A percentile compares a stretch with the other conserved stretches of the same genome.
These are phyloP conservation scores for Pseudogymnoascus sp. DNA, from an alignment of 2,329 filamentous ascomycete genomes.

Conservation along the genomic window DNA sequence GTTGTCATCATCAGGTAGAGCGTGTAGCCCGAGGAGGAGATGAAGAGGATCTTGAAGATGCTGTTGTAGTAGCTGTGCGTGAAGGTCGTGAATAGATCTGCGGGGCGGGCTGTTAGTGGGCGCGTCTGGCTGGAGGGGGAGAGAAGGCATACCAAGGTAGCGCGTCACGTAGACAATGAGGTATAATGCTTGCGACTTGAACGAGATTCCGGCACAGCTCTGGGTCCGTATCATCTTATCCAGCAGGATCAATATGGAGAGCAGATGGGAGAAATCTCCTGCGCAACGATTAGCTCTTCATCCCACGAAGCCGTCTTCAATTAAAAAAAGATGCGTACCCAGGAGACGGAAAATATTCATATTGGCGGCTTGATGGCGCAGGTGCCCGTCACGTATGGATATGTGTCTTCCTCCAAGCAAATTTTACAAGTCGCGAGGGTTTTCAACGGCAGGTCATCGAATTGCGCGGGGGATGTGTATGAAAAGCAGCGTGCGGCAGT, in stretches of 20 bases:
- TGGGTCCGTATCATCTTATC: slow-evolving; percentile 95
- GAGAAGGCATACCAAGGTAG: slow-evolving; percentile 64
- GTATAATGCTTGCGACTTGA: slow-evolving; percentile 96
- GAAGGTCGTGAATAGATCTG: slow-evolving; percentile 80
- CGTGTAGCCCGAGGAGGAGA: slow-evolving; percentile 81
- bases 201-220: slow-evolving; percentile 96
- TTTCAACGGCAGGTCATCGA: slow-evolving; percentile 8
- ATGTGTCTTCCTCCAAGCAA: slow-evolving; percentile 6
- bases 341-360: slow-evolving; percentile 67
- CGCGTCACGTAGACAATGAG: slow-evolving; percentile 87
- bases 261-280: slow-evolving; percentile 94
- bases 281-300: slow-evolving; percentile 13
- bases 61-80: slow-evolving; percentile 77
- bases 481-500: background rate
- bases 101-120: background rate
- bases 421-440: background rate
- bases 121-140: background rate
- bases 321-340: slow-evolving; percentile 39
- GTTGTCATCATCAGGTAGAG: slow-evolving; percentile 97
- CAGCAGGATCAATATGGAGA: slow-evolving; percentile 87
- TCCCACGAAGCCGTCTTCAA: background rate
- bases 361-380: slow-evolving; percentile 25
- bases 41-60: slow-evolving; percentile 92
- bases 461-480: background rate
- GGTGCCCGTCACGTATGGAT: slow-evolving; percentile 5